These are phyloP conservation scores for Metarhizium guizhouense DNA, from an alignment of 2,329 filamentous ascomycete species.

Conservation along the genomic window DNA sequence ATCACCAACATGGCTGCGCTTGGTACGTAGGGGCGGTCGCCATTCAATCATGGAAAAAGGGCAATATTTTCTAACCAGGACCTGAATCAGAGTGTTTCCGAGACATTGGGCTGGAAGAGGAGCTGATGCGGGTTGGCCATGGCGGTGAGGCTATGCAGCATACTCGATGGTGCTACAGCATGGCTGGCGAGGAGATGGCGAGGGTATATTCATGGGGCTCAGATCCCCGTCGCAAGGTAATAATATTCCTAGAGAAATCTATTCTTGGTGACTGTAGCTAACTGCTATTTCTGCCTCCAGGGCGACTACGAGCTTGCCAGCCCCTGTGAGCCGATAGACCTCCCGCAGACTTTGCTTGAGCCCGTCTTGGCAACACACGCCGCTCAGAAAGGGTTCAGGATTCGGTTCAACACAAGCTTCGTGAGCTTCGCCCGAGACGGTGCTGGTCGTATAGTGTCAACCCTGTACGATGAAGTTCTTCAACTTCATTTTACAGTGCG, in stretches of 20 bases:
- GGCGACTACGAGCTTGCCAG: conserved; percentile 32
- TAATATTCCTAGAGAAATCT: background rate
- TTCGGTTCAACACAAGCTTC: conserved; percentile 27
- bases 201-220: conserved; percentile 42
- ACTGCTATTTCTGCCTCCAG: conserved; percentile 13
- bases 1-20: conserved; percentile 51
- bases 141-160: conserved; percentile 34
- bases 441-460: background rate
- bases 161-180: conserved; percentile 42
- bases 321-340: conserved; percentile 31
- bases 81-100: conserved; percentile 37
- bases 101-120: conserved; percentile 39
- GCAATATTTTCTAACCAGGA: background rate
- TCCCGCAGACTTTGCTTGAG: conserved; percentile 34
- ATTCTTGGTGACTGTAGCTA: background rate
- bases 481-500: no score
- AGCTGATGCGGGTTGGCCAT: conserved; percentile 24
- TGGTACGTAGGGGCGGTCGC: conserved; percentile 16
- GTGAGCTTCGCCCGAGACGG: conserved; percentile 18
- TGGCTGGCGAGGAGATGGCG: conserved; percentile 43
- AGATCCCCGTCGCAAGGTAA: conserved; percentile 32
- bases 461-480: no score
- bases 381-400: conserved; percentile 23
- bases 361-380: conserved; percentile 31
- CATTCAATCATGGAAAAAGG: background rate